A percentile compares a stretch with the other conserved stretches of the same genome.
These are phyloP conservation scores for Hemileccinum impolitum DNA, from an alignment of 768 basidiomycete species.

Conservation along the genomic window DNA sequence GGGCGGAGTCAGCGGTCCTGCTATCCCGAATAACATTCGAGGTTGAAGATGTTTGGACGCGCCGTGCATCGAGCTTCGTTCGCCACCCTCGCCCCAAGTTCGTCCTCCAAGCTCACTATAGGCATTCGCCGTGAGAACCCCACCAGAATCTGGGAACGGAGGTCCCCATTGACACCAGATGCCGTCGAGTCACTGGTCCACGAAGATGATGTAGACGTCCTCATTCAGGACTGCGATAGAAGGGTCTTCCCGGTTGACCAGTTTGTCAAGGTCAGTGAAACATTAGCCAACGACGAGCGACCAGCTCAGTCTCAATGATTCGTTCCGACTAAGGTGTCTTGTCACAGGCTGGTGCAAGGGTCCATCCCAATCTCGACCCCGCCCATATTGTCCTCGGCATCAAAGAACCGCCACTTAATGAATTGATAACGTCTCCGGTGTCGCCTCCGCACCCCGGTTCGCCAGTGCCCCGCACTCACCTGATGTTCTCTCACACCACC, in stretches of 20 bases:
- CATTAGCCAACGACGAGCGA: neutral
- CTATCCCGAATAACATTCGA: neutral
- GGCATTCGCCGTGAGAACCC: constrained; percentile 79
- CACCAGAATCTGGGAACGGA: constrained; percentile 78
- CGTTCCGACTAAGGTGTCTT: constrained; percentile 1
- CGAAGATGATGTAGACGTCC: constrained; percentile 56
- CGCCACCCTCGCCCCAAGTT: constrained; percentile 13
- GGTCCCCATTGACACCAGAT: constrained; percentile 78
- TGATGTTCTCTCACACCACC: constrained; percentile 92
- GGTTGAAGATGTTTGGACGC: constrained; percentile 16
- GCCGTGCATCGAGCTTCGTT: constrained; percentile 22
- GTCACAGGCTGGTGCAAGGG: constrained; percentile 70
- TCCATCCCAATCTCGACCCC: constrained; percentile 52
- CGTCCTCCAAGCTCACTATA: constrained; percentile 37
- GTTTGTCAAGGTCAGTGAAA: constrained; percentile 55
- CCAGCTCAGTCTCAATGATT: neutral
- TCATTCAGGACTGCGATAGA: constrained; percentile 73
- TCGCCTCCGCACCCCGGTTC: constrained; percentile 14
- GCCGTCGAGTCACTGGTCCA: constrained; percentile 61
- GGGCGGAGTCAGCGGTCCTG: neutral
- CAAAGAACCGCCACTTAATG: constrained; percentile 75
- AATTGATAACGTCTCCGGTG: constrained; percentile 50
- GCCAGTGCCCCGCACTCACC: constrained; percentile 56
- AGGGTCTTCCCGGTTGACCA: constrained; percentile 66
- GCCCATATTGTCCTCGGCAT: constrained; percentile 84